These are phyloP conservation scores for Coemansia javaensis DNA, from an alignment of 192 early-diverging fungal genomes.

Conservation along the genomic window DNA sequence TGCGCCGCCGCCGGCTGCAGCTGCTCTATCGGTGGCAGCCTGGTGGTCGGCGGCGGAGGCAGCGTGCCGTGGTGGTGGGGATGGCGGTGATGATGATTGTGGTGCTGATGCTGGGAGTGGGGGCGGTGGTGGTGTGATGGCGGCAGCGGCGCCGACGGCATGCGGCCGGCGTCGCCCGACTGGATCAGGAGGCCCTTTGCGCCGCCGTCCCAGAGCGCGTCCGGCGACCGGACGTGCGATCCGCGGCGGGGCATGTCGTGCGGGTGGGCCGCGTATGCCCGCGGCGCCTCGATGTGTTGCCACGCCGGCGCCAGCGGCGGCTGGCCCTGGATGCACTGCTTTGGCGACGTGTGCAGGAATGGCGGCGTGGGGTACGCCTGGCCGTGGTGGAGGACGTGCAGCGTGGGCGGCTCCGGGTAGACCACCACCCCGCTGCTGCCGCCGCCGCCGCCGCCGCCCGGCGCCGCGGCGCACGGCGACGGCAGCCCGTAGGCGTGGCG, in stretches of 20 bases:
- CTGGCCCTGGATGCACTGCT: background rate
- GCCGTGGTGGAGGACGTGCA: background rate
- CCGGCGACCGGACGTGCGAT: background rate
- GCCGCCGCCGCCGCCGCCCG: too few species aligned
- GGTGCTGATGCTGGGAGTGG: slow-evolving; percentile 2
- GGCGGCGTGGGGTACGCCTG: background rate
- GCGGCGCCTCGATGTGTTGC: slow-evolving; percentile 40
- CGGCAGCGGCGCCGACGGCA: background rate
- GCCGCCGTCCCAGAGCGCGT: slow-evolving; percentile 3
- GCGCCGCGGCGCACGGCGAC: background rate
- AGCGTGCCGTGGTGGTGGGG: too few species aligned
- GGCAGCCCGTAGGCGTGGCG: background rate
- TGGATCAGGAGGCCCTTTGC: slow-evolving; percentile 10
- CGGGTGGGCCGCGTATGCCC: slow-evolving; percentile 2
- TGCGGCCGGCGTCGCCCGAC: background rate
- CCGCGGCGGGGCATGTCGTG: background rate
- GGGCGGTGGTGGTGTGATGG: background rate
- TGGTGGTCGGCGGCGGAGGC: slow-evolving; percentile 1
- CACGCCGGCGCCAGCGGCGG: slow-evolving; percentile 15
- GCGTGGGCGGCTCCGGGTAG: background rate
- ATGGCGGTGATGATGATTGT: too few species aligned
- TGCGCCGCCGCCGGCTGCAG: slow-evolving; percentile 1
- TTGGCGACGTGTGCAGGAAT: background rate
- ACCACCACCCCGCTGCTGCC: too few species aligned
- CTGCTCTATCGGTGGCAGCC: slow-evolving; percentile 32